Evolutionary conservation across 805 yeast species (phyloP), one percentile per base, ranked within the genome.

Genomic region (Zygosaccharomyces siamensis): DNA sequence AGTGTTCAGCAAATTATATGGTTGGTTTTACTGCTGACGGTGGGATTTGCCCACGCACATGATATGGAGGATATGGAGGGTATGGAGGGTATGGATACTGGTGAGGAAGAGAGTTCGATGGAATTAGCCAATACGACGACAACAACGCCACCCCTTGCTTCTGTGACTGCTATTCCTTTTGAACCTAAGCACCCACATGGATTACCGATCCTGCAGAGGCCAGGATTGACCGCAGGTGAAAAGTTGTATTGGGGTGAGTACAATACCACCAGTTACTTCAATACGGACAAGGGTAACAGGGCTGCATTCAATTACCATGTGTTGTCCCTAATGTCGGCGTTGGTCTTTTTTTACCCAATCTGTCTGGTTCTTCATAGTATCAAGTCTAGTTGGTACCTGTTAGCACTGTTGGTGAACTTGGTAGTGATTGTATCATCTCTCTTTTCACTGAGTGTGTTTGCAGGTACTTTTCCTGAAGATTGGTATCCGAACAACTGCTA

Each of bases 401-500:
- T 84, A 0, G 61, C 72, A 3, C 74, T 85, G 51, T 66, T 81
- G 1, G 55, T 77, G 4, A 83, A 86, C 63, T 63, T 78, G 5
- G 61, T 63, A 0, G 55, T 76, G 4, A 66, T 77, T 4, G 38
- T 80, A 3, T 59, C 76, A 0, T 80, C 93, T 1, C 66, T 85
- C 47, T 52, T 81, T 12, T 66, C 76, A 16, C 78, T 82, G 57
- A 74, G 78, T 44, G 67, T 83, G 7, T 88, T 83, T 60, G 76
- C 79, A 36, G 64, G 71, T 4, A 71, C 83, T 14, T 83, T 81
- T 21, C 84, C 86, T 0, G 73, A 59, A 24, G 63, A 76, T 47
- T 70, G 88, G 58, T 92, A 88, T 63, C 96, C 96, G 0, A 73
- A 76, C 36, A 87, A 87, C 62, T 83, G 85, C 0, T 89, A 89